A percentile compares a stretch with the other conserved stretches of the same genome.
Conservation (phyloP, 1,284 basidiomycete species). For the Fomitiporia mediterranea region DNA sequence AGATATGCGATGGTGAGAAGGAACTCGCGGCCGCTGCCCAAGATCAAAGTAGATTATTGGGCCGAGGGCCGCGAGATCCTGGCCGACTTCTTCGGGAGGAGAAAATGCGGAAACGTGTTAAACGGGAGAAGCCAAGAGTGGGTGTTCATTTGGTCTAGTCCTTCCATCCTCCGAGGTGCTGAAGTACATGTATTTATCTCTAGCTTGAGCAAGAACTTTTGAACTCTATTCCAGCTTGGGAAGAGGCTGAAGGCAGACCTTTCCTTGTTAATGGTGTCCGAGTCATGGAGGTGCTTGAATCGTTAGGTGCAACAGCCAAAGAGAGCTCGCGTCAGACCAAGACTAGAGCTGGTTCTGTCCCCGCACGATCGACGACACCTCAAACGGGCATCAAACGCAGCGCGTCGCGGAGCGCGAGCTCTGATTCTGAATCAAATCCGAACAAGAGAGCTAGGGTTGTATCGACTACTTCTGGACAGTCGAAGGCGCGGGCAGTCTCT, state of each 20-base stretch:
- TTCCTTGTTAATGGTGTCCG: constrained; percentile 88
- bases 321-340: constrained; percentile 61
- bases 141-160: constrained; percentile 27
- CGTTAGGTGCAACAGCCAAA: constrained; percentile 63
- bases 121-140: constrained; percentile 90
- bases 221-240: constrained; percentile 80
- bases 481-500: constrained; percentile 1
- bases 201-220: constrained; percentile 89
- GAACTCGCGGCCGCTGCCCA: constrained; percentile 79
- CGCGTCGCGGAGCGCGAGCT: neutral
- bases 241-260: constrained; percentile 66
- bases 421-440: constrained; percentile 32
- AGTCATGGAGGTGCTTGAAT: constrained; percentile 73
- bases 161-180: constrained; percentile 4
- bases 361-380: constrained; percentile 57
- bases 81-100: constrained; percentile 85
- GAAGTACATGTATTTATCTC: constrained; percentile 7
- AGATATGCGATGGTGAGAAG: constrained; percentile 87
- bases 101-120: constrained; percentile 96
- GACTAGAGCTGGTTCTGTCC: constrained; percentile 46
- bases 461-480: constrained; percentile 5
- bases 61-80: constrained; percentile 74
- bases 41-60: constrained; percentile 73
- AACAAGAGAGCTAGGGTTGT: constrained; percentile 12
- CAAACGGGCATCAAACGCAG: constrained; percentile 22